phyloP scores from a whole-genome alignment of 2,329 filamentous ascomycete species.

The Fusarium piperis region DNA sequence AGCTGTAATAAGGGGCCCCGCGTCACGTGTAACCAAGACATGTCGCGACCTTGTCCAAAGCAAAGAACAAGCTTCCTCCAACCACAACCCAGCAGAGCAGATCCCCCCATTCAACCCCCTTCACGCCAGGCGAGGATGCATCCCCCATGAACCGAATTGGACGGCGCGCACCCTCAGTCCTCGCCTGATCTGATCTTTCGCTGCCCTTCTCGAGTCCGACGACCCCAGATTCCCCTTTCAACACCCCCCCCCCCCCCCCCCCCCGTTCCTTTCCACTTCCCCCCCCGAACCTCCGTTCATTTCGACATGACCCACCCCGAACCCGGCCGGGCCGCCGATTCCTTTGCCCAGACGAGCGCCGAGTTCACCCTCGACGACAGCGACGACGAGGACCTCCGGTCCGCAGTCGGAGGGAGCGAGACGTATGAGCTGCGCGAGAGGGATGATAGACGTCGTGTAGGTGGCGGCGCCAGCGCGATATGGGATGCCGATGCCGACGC shows the following conservation, averaged over 20 bases:
- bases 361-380: conserved; percentile 50
- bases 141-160: conserved; percentile 6
- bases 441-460: conserved; percentile 17
- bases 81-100: neutral
- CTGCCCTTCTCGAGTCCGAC: neutral
- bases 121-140: conserved; percentile 21
- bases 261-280: conserved; percentile 19
- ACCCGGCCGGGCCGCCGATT: conserved; percentile 42
- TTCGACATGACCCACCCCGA: conserved; percentile 37
- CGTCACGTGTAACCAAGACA: conserved; percentile 36
- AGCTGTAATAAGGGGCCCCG: conserved; percentile 1
- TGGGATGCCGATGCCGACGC: conserved; percentile 35
- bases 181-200: neutral
- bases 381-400: conserved; percentile 48
- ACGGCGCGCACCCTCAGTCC: conserved; percentile 12
- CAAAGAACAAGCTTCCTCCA: neutral
- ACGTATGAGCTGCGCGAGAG: conserved; percentile 46
- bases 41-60: neutral
- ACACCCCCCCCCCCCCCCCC: neutral
- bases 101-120: neutral
- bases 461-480: conserved; percentile 11
- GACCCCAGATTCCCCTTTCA: neutral
- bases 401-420: conserved; percentile 45
- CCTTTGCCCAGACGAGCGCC: conserved; percentile 53
- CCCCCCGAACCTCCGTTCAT: neutral